Evolutionary conservation across 192 early-diverging fungal genomes (phyloP).

Genomic region (Coemansia erecta): DNA sequence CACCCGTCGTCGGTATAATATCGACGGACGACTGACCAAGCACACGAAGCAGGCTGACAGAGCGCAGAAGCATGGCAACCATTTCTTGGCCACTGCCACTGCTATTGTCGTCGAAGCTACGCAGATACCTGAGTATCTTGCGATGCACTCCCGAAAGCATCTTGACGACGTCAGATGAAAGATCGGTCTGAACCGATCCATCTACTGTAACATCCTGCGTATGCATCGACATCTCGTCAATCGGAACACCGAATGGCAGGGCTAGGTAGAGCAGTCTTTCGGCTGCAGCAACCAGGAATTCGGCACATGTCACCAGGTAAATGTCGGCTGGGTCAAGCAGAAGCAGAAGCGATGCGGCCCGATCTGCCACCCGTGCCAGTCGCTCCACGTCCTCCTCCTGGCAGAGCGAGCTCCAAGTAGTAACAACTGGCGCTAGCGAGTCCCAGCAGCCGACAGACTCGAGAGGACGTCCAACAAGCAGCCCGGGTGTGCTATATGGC

Average conservation of each 20-base stretch:
- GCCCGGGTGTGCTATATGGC: not conserved
- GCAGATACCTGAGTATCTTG: slow-evolving; percentile 13
- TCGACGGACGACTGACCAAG: slow-evolving; percentile 6
- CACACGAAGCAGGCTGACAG: slow-evolving; percentile 14
- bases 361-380: slow-evolving; percentile 23
- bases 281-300: slow-evolving; percentile 24
- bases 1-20: not conserved
- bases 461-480: slow-evolving; percentile 25
- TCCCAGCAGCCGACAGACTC: slow-evolving; percentile 9
- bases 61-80: slow-evolving; percentile 21
- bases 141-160: slow-evolving; percentile 13
- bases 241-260: slow-evolving; percentile 10
- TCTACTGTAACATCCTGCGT: slow-evolving; percentile 8
- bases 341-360: slow-evolving; percentile 13
- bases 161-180: slow-evolving; percentile 11
- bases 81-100: not conserved
- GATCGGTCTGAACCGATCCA: slow-evolving; percentile 13
- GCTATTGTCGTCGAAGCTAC: not conserved
- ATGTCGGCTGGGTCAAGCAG: not conserved
- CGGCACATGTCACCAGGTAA: slow-evolving; percentile 19
- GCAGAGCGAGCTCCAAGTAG: slow-evolving; percentile 14
- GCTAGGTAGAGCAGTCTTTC: slow-evolving; percentile 38
- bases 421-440: slow-evolving; percentile 1
- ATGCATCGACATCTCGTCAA: slow-evolving; percentile 6
- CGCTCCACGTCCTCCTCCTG: slow-evolving; percentile 19